Percentiles rank a stretch among this genome's conserved stretches.
These are phyloP conservation scores for Fusarium lateritium DNA, from an alignment of 2,329 filamentous ascomycete species.

Conservation along the genomic window DNA sequence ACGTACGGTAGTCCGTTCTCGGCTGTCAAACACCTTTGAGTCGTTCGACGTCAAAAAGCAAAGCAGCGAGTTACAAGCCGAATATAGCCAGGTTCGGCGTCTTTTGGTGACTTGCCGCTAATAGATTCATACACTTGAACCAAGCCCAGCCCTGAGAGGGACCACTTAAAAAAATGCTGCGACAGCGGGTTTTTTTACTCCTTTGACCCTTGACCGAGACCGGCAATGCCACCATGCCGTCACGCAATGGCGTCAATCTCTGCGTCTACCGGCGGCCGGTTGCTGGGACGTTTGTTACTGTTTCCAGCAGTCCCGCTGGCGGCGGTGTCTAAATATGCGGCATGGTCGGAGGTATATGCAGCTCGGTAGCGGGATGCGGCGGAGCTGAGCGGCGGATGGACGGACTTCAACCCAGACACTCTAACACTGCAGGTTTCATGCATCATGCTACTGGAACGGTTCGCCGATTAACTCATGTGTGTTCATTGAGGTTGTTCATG, in stretches of 20 bases:
- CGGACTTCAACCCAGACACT: constrained; percentile 7
- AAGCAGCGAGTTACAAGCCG: constrained; percentile 25
- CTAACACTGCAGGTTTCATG: constrained; percentile 15
- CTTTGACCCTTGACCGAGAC: constrained; percentile 39
- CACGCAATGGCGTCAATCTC: constrained; percentile 50
- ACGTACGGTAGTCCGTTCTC: constrained; percentile 37
- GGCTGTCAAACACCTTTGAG: constrained; percentile 26
- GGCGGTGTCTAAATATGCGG: constrained; percentile 20
- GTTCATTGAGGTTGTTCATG: not conserved
- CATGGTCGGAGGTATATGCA: constrained; percentile 35
- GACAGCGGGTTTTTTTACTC: constrained; percentile 15
- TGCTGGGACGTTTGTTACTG: constrained; percentile 34
- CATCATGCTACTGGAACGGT: not conserved
- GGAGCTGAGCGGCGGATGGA: constrained; percentile 25
- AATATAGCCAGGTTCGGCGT: constrained; percentile 28
- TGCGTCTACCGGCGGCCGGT: constrained; percentile 32
- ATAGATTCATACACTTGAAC: constrained; percentile 16
- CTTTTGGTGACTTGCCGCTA: constrained; percentile 31
- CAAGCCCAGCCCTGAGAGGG: constrained; percentile 34
- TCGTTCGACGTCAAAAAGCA: constrained; percentile 23
- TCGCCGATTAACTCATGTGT: not conserved
- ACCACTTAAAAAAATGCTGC: constrained; percentile 34
- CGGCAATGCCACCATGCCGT: constrained; percentile 48
- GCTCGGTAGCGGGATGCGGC: constrained; percentile 34
- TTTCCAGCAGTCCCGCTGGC: constrained; percentile 50